phyloP scores from a whole-genome alignment of 805 yeast species.

The Kregervanrija pseudodelftensis region DNA sequence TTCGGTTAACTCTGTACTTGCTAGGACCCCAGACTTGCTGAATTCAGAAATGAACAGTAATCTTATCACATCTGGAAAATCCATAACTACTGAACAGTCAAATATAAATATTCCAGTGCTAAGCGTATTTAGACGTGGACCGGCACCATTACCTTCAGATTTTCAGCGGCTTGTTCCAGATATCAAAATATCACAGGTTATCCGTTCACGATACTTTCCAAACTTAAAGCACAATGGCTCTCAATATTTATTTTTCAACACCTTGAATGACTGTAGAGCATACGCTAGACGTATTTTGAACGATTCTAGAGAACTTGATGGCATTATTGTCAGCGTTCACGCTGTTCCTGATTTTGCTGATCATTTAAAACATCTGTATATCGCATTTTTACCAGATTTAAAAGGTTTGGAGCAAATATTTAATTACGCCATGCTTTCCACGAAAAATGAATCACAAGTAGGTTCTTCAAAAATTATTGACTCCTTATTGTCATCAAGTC shows the following conservation, averaged over 20 bases:
- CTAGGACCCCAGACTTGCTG: too few relatives aligned
- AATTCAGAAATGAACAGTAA: too few relatives aligned
- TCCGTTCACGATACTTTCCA: conserved; percentile 43
- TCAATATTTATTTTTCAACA: conserved; percentile 47
- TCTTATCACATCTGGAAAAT: too few relatives aligned
- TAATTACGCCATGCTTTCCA: neutral
- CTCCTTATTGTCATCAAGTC: too few relatives aligned
- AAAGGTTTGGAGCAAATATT: conserved; percentile 3
- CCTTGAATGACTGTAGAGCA: conserved; percentile 16
- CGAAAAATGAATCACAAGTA: too few relatives aligned
- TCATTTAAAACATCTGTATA: conserved; percentile 17
- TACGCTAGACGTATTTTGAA: conserved; percentile 4
- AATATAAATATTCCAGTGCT: too few relatives aligned
- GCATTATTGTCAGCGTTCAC: conserved; percentile 35
- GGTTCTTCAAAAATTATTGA: too few relatives aligned
- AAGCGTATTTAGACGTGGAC: too few relatives aligned
- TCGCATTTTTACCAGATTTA: conserved; percentile 17
- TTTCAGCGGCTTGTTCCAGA: too few relatives aligned
- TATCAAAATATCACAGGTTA: conserved; percentile 29
- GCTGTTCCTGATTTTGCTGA: conserved; percentile 32
- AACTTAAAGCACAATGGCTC: conserved; percentile 38
- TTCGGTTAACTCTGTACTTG: too few relatives aligned
- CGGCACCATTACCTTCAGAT: too few relatives aligned
- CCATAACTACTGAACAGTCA: too few relatives aligned
- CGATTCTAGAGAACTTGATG: conserved; percentile 46